Base-by-base conservation (phyloP, 1,284 basidiomycete genomes). In the Earliella scabrosa region DNA sequence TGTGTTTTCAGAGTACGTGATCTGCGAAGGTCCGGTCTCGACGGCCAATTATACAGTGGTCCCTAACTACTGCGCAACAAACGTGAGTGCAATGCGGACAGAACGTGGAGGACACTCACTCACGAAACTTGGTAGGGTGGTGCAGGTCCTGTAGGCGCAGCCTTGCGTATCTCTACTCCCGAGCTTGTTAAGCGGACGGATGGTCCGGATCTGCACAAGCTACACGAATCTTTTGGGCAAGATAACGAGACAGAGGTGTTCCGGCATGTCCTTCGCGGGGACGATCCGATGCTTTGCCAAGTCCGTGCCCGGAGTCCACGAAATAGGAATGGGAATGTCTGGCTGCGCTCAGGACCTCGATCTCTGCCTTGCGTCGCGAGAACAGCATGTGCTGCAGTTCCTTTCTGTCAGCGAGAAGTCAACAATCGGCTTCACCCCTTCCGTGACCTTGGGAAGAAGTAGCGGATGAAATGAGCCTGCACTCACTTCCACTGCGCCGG, bases 281-380 rank as follows among this genome's bases (percentile, higher is more conserved):
- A 47, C 18, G 49, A 52, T 56, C 26, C 44, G n/a, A 7, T 18
- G 6, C 13, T 27, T 20, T n/a, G n/a, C 32, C 44, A 40, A 29
- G 26, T 32, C 43, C 43, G 31, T 23, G 35, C 7, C 34, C 34
- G 24, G 52, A 46, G 40, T 52, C 58, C 58, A 54, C 54, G 57
- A 47, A 27, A 23, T 21, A 23, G 26, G 52, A 21, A 34, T 44
- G 24, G 26, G 50, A 21, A 34, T 44, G 24, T 41, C 50, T 46
- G 21, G 50, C 45, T 35, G 64, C 68, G 14, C 77, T 71, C 47
- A 96, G 70, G 40, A 93, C 79, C 71, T 97, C 91, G 55, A 94
- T 95, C 73, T 97, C 95, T 2, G 94, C 94, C 72, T 97, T 97
- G 48, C 86, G 83, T 35, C 89, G 82, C 5, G 77, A 80, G 68